Evolutionary conservation across 2,329 filamentous ascomycete genomes (phyloP).

Genomic region (Hymenoscyphus infarciens): DNA sequence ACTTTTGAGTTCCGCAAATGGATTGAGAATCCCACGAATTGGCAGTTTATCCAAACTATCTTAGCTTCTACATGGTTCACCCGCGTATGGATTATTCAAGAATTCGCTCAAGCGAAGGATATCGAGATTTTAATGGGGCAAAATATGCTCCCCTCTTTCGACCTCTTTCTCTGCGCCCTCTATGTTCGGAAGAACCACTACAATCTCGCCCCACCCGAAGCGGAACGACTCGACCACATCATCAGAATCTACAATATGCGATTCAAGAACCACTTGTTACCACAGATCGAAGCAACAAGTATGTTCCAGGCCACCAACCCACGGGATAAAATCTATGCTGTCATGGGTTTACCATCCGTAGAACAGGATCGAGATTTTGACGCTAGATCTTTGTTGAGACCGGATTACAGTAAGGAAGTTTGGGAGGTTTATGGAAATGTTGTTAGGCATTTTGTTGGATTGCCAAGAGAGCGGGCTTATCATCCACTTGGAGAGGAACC

Average conservation of each 20-base stretch:
- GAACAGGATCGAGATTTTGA: constrained; percentile 3
- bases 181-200: not conserved
- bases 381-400: not conserved
- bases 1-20: not conserved
- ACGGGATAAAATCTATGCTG: constrained; percentile 5
- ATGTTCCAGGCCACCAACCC: constrained; percentile 2
- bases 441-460: constrained; percentile 3
- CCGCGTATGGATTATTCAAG: constrained; percentile 4
- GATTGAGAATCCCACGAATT: not conserved
- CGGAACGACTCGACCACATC: not conserved
- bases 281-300: not conserved
- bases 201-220: not conserved
- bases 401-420: constrained; percentile 2
- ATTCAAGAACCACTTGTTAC: not conserved
- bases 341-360: not conserved
- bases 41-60: not conserved
- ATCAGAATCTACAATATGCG: constrained; percentile 6
- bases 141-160: constrained; percentile 1
- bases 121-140: not conserved
- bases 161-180: not conserved
- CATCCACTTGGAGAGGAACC: not conserved
- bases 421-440: constrained; percentile 6
- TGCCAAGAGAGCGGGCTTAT: not conserved
- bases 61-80: not conserved
- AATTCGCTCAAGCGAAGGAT: constrained; percentile 2